Evolutionary conservation across 140 eudicot genomes (phyloP).

Genomic region (Ambrosia hybrid): DNA sequence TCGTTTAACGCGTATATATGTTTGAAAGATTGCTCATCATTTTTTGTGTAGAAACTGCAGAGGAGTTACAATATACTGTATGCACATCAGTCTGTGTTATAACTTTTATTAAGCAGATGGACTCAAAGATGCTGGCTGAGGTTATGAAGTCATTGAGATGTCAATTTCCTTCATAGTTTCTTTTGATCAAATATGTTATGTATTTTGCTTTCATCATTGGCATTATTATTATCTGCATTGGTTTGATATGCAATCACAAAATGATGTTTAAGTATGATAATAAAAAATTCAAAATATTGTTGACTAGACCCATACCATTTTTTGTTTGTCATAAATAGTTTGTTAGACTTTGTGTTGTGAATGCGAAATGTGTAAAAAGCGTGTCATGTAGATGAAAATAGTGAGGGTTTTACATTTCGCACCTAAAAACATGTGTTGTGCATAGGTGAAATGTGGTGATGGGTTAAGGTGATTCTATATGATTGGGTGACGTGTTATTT

Average conservation of each 20-base stretch:
- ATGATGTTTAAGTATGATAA: background rate
- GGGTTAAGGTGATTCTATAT: no score
- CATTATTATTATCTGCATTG: background rate
- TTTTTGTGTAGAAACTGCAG: slow-evolving; percentile 14
- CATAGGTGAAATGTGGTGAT: no score
- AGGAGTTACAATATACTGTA: background rate
- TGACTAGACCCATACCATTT: background rate
- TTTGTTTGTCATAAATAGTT: background rate
- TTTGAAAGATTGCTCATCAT: background rate
- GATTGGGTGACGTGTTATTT: no score
- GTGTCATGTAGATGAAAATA: no score
- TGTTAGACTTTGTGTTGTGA: background rate
- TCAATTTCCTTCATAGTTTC: background rate
- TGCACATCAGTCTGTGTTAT: background rate
- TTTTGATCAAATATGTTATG: slow-evolving; percentile 9
- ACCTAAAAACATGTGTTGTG: no score
- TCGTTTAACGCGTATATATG: background rate
- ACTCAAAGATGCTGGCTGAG: slow-evolving; percentile 5
- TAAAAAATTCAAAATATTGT: background rate
- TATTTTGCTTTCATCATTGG: slow-evolving; percentile 3
- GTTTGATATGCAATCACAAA: background rate
- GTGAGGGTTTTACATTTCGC: no score
- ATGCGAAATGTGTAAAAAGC: no score
- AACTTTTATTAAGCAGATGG: background rate
- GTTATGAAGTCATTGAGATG: slow-evolving; percentile 34